Base-by-base conservation (phyloP, 129 eudicot genomes). In the Helianthus tuberosus region DNA sequence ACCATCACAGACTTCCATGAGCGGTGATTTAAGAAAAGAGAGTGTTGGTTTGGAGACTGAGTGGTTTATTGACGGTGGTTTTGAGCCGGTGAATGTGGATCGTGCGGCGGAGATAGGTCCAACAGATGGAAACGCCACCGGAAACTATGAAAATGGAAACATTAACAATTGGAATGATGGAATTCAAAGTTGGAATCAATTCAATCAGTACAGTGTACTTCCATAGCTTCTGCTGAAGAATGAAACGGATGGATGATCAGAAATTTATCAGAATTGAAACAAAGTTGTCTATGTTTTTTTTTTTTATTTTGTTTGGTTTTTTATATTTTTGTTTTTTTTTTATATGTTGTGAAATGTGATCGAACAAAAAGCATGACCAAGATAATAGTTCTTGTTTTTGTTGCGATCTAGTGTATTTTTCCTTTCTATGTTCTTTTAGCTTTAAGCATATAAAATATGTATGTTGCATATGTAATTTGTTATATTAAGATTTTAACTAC, bases 161-260 rank as follows among this genome's bases (percentile, higher is more conserved):
- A 79, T 64, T 3, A 65, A 44, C 76, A 72, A 72, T 11, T 82
- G 86, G 87, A 79, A 72, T 36, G 71, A 64, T 55, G 86, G 77
- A 6, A 29, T 76, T 80, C 88, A 89, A 82, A 86, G 73, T 11
- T 86, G 92, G 92, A 81, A 74, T 48, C 78, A 84, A 14, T 53
- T 75, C 74, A 72, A 69, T 69, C 88, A 85, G 48, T 88, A 47
- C 73, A 79, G 67, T 71, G 70, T 75, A 72, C 80, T 85, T 58
- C 89, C 84, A 27, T 82, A 85, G 76, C 44, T 64, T 63, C n/a
- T 55, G 41, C 0, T 63, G 65, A 44, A 64, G 62, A 71, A 32
- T 32, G 35, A 63, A 49, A 51, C 17, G 36, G 48, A 63, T 38
- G 48, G 72, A 83, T 47, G 35, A 67, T 36, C 44, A 13, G 35